A percentile compares a stretch with the other conserved stretches of the same genome.
phyloP scores from a whole-genome alignment of 805 yeast species.

The Candida parachauliodes region DNA sequence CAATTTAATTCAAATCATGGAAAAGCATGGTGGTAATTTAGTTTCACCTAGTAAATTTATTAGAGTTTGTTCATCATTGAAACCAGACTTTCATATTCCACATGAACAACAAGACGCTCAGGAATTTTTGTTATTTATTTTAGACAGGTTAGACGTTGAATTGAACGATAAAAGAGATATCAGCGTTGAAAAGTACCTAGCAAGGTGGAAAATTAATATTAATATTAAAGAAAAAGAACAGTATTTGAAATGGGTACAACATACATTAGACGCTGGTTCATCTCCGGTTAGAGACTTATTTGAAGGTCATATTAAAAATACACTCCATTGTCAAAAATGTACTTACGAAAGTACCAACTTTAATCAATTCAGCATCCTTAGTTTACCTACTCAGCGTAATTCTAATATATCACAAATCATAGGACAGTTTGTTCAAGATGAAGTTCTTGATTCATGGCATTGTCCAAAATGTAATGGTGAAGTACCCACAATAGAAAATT shows the following conservation, averaged over 20 bases:
- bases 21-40: constrained; percentile 53
- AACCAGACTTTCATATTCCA: constrained; percentile 69
- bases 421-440: constrained; percentile 57
- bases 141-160: constrained; percentile 71
- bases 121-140: constrained; percentile 62
- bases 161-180: constrained; percentile 29
- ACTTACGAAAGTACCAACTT: constrained; percentile 57
- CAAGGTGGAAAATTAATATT: constrained; percentile 31
- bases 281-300: constrained; percentile 65
- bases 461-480: constrained; percentile 60
- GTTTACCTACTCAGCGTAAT: constrained; percentile 41
- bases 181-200: constrained; percentile 22
- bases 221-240: constrained; percentile 39
- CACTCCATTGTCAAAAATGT: constrained; percentile 61
- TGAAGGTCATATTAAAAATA: constrained; percentile 71
- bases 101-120: constrained; percentile 80
- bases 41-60: constrained; percentile 66
- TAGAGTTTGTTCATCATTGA: constrained; percentile 45
- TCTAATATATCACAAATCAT: constrained; percentile 62
- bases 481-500: constrained; percentile 21
- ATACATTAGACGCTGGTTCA: constrained; percentile 53
- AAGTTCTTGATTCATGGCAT: constrained; percentile 75
- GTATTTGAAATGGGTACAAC: constrained; percentile 60
- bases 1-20: constrained; percentile 55
- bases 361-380: constrained; percentile 57